Evolutionary conservation across 306 rosid genomes (phyloP).

Genomic region (Trifolium pratense): DNA sequence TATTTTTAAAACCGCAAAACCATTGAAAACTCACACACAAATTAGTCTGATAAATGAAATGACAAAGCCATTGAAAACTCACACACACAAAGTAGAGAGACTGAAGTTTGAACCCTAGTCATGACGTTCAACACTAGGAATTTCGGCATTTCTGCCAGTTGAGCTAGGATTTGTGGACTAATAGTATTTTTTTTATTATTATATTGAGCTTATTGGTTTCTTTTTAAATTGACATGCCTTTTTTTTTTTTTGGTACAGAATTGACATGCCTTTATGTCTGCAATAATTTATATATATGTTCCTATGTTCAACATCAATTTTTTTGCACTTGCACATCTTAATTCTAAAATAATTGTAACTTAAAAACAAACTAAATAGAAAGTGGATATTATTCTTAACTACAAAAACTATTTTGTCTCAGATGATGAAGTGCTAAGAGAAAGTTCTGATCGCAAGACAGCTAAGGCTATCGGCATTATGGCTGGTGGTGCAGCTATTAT

Average conservation of each 20-base stretch:
- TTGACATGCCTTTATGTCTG: slow-evolving; percentile 25
- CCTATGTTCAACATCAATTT: not conserved
- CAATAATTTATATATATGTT: slow-evolving; percentile 17
- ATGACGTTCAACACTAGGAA: no score
- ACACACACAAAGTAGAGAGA: no score
- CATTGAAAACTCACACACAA: no score
- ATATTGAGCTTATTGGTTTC: not conserved
- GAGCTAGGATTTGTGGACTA: no score
- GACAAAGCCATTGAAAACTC: no score
- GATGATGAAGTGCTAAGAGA: slow-evolving; percentile 36
- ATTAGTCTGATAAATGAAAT: no score
- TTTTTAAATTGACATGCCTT: no score
- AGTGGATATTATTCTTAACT: slow-evolving; percentile 35
- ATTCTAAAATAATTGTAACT: not conserved
- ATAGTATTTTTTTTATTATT: no score
- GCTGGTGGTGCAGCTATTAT: slow-evolving; percentile 53
- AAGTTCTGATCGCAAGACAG: slow-evolving; percentile 42
- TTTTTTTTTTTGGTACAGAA: no score
- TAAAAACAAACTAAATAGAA: not conserved
- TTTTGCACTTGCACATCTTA: slow-evolving; percentile 10
- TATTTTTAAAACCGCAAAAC: no score
- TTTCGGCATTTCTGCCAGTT: no score
- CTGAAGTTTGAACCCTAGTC: no score
- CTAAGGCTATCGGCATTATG: slow-evolving; percentile 44
- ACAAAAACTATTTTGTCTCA: slow-evolving; percentile 36